Evolutionary conservation across 2,329 filamentous ascomycete genomes (phyloP).

Genomic region (Colletotrichum magnum): DNA sequence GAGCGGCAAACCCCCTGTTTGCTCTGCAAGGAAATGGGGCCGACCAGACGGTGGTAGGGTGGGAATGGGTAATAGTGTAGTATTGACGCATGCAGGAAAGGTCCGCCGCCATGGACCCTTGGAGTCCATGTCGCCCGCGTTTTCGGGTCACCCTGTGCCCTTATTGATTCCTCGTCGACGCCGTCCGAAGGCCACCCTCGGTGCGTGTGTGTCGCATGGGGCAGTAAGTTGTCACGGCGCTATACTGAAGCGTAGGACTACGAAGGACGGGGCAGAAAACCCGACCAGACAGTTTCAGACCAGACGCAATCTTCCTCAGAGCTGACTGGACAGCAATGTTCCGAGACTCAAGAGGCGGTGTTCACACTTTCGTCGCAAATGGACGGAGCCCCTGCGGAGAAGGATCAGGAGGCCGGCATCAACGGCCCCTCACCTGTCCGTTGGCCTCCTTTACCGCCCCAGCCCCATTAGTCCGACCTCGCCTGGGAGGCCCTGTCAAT

Average conservation of each 20-base stretch:
- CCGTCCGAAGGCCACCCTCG: slow-evolving; percentile 10
- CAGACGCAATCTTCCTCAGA: slow-evolving; percentile 28
- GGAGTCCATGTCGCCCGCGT: slow-evolving; percentile 18
- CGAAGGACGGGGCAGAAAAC: neutral
- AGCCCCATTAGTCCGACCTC: slow-evolving; percentile 12
- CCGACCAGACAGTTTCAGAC: slow-evolving; percentile 24
- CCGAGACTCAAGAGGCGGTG: slow-evolving; percentile 20
- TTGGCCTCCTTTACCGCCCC: slow-evolving; percentile 10
- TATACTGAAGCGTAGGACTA: neutral
- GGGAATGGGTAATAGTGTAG: neutral
- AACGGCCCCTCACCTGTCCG: slow-evolving; percentile 21
- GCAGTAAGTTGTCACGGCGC: slow-evolving; percentile 9
- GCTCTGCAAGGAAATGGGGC: slow-evolving; percentile 17
- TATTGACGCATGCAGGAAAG: slow-evolving; percentile 33
- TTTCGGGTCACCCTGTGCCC: slow-evolving; percentile 14
- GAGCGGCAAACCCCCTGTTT: slow-evolving; percentile 11
- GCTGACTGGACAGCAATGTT: slow-evolving; percentile 12
- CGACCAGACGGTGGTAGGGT: slow-evolving; percentile 10
- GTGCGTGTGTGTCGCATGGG: slow-evolving; percentile 14
- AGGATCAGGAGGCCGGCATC: slow-evolving; percentile 25
- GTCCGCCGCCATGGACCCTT: slow-evolving; percentile 33
- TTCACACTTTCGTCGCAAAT: slow-evolving; percentile 1
- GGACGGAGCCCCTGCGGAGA: slow-evolving; percentile 1
- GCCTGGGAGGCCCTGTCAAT: slow-evolving; percentile 28
- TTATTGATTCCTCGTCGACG: neutral